Evolutionary conservation across 371 early-diverging fungal genomes (phyloP), one percentile per base, ranked within the genome.

Genomic region (Dichotomocladium elegans): DNA sequence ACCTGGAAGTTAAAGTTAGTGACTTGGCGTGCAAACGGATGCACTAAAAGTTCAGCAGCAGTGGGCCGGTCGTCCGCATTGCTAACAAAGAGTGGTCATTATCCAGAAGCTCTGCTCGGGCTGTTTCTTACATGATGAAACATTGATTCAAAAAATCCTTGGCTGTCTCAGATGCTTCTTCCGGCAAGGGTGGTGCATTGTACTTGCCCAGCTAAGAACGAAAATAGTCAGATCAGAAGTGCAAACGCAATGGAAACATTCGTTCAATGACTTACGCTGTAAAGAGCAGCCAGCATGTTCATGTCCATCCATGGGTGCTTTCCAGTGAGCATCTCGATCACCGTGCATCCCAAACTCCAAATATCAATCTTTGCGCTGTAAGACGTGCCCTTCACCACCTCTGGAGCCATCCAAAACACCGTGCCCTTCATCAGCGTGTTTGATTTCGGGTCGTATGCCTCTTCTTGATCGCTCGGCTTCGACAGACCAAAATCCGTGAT

Each of bases 401-500:
- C 93, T 1, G 93, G 93, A 8, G 93, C 89, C 89, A 90, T 88
- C 88, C 89, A 87, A 81, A 81, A 88, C 88, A 59, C 53, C 1
- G 53, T 57, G 8, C 69, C 70, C 50, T 69, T 57, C 77, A 72
- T 72, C 24, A 66, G 55, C 11, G 78, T 74, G 42, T 72, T 77
- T 3, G 72, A 66, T 47, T 77, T 65, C 21, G 72, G 72, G 35
- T 77, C 77, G 31, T 77, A 77, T 0, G 77, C 74, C 41, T 77
- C 67, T 11, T 77, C 72, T 49, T 71, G 70, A 8, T 70, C 72
- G 52, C 68, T 70, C 54, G 92, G 88, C 70, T 99, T 98, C 3
- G 98, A 94, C 24, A 99, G 83, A 21, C 99, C 99, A 85, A 99
- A 99, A 74, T 99, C 99, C 1, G 96, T 91, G 44, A 99, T 98